A percentile compares a stretch with the other conserved stretches of the same genome.
Conservation (phyloP, 306 rosid genomes). For the Glycyrrhiza uralensis region DNA sequence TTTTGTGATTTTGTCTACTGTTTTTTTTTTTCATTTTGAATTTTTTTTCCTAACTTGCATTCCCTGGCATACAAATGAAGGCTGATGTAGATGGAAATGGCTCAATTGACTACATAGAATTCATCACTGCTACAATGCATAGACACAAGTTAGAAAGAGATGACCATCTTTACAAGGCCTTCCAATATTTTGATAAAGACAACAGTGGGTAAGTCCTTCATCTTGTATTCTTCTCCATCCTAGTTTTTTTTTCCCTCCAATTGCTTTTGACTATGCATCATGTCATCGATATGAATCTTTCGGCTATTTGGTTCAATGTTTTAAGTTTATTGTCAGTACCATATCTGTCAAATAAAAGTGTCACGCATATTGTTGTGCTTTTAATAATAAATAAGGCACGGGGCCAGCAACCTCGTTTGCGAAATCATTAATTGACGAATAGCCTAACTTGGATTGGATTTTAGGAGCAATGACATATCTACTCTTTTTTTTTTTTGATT, state of each 20-base stretch:
- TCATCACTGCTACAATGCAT: constrained; percentile 94
- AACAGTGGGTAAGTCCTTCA: constrained; percentile 68
- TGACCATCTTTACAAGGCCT: constrained; percentile 79
- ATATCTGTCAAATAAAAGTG: background rate
- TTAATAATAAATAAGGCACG: background rate
- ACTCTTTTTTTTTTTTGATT: constrained; percentile 2
- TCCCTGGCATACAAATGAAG: constrained; percentile 35
- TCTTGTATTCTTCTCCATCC: background rate
- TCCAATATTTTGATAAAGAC: constrained; percentile 84
- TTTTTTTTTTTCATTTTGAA: background rate
- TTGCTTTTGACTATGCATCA: background rate
- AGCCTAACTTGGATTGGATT: background rate
- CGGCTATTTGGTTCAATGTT: background rate
- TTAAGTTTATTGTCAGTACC: background rate
- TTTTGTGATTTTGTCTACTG: background rate
- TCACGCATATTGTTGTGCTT: background rate
- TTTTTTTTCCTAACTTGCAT: background rate
- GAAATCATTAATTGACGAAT: background rate
- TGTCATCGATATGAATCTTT: background rate
- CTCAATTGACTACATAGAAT: constrained; percentile 81
- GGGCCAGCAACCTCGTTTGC: background rate
- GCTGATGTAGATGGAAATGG: constrained; percentile 97
- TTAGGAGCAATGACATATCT: background rate
- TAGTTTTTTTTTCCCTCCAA: background rate
- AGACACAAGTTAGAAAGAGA: constrained; percentile 87